These are phyloP conservation scores for Colletotrichum graminicola DNA, from an alignment of 2,329 filamentous ascomycete genomes.

Conservation along the genomic window DNA sequence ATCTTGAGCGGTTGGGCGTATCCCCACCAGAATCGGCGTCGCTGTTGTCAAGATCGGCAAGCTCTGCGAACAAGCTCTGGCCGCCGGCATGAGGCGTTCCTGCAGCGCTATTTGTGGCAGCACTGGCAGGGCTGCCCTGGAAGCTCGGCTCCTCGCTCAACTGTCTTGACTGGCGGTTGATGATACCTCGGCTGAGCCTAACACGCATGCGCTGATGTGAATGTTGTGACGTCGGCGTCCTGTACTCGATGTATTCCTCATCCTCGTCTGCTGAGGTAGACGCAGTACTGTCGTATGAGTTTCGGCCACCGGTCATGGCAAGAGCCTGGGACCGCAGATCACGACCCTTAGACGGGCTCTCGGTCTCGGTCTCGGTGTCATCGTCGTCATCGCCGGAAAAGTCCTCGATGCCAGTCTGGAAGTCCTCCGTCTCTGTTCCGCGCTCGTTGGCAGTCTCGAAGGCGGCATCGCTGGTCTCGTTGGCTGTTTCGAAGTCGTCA, in stretches of 20 bases:
- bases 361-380: constrained; percentile 85
- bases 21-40: constrained; percentile 76
- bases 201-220: constrained; percentile 78
- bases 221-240: constrained; percentile 72
- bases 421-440: constrained; percentile 90
- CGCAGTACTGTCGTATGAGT: constrained; percentile 87
- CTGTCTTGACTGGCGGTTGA: constrained; percentile 70
- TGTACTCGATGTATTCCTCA: constrained; percentile 63
- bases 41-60: constrained; percentile 82
- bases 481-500: constrained; percentile 84
- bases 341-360: constrained; percentile 65
- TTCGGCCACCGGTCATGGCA: constrained; percentile 63
- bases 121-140: constrained; percentile 71
- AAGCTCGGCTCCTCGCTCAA: constrained; percentile 70
- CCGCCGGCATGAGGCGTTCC: constrained; percentile 65
- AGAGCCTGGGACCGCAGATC: constrained; percentile 58
- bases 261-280: constrained; percentile 84
- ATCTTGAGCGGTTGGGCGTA: constrained; percentile 67
- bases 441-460: constrained; percentile 82
- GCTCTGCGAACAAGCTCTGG: constrained; percentile 91
- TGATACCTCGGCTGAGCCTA: constrained; percentile 73
- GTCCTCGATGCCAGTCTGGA: constrained; percentile 92
- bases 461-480: constrained; percentile 76
- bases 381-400: constrained; percentile 80
- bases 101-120: constrained; percentile 61